Conservation (phyloP, 192 early-diverging fungal species). For the Gigaspora rosea region DNA sequence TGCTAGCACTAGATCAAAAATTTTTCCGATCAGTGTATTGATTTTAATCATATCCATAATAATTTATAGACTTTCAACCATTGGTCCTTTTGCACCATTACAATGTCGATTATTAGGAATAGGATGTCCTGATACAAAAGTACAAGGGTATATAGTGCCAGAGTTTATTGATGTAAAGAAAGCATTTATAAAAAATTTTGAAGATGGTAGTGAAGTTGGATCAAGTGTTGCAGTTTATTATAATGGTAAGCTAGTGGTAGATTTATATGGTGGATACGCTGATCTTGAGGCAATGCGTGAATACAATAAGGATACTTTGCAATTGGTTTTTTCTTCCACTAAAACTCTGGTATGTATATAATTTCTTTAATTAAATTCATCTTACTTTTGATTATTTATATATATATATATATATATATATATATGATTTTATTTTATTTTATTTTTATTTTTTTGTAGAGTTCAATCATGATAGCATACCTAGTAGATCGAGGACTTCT, state of each 20-base stretch:
- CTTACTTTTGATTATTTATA: not conserved
- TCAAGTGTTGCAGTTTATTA: slow-evolving; percentile 48
- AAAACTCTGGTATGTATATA: slow-evolving; percentile 56
- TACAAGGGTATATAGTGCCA: not conserved
- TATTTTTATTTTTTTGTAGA: no score
- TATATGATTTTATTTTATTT: no score
- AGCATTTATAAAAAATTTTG: slow-evolving; percentile 17
- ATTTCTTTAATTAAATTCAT: not conserved
- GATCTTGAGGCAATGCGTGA: slow-evolving; percentile 28
- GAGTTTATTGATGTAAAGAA: slow-evolving; percentile 6
- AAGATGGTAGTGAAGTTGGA: slow-evolving; percentile 46
- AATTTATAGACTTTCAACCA: no score
- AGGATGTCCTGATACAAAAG: not conserved
- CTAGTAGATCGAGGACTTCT: slow-evolving; percentile 61
- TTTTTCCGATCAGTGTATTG: no score
- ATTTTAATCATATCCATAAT: no score
- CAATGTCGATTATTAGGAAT: slow-evolving; percentile 18
- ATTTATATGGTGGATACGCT: slow-evolving; percentile 53
- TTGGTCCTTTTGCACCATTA: slow-evolving; percentile 16
- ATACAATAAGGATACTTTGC: slow-evolving; percentile 60
- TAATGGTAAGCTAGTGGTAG: slow-evolving; percentile 37
- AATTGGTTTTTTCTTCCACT: slow-evolving; percentile 65
- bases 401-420: not conserved
- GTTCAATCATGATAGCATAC: slow-evolving; percentile 54
- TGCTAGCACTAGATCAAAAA: no score